Base-by-base conservation (phyloP, 495 filamentous ascomycete species). In the Penicillium argentinense region DNA sequence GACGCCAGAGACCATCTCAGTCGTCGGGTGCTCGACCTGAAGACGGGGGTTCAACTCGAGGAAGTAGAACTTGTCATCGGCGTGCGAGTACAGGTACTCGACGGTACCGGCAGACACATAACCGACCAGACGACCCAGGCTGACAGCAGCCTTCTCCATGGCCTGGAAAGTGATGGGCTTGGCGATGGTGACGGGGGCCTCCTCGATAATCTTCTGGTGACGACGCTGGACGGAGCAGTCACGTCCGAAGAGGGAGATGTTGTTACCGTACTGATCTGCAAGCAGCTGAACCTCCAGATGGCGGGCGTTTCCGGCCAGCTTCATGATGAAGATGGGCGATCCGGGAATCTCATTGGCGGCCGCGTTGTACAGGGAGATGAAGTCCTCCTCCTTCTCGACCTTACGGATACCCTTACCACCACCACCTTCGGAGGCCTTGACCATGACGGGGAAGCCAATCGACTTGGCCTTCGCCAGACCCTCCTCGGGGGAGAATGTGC, bases 181-280 rank as follows among this genome's bases (percentile, higher is more conserved):
- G 18, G 93, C 93, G 42, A 99, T 92, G 8, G 93, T 99, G 24
- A 97, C 93, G 9, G 93, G 93, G 4, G 93, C 93, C 70, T 99
- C 93, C 70, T 99, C 93, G 54, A 99, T 99, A 68, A 99, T 99
- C 77, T 99, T 99, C 72, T 99, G 93, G 74, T 99, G 93, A 72
- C 93, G 81, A 69, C 93, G 86, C 73, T 99, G 93, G 2, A 99
- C 93, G 51, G 93, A 99, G 69, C 93, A 99, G 74, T 99, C 93
- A 84, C 93, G 84, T 54, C 93, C 93, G 57, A 97, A 97, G 17
- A 99, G 80, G 3, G 93, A 99, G 60, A 99, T 96, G 69, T 97
- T 97, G 79, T 99, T 97, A 47, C 95, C 95, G 67, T 99, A 99
- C 79, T 99, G 88, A 75, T 99, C 93, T 41, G 93, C 93, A 27